Percentiles rank a stretch among this genome's conserved stretches.
Evolutionary conservation across 208 protist genomes (phyloP).

Genomic region (Trypanosomatidae sp.): DNA sequence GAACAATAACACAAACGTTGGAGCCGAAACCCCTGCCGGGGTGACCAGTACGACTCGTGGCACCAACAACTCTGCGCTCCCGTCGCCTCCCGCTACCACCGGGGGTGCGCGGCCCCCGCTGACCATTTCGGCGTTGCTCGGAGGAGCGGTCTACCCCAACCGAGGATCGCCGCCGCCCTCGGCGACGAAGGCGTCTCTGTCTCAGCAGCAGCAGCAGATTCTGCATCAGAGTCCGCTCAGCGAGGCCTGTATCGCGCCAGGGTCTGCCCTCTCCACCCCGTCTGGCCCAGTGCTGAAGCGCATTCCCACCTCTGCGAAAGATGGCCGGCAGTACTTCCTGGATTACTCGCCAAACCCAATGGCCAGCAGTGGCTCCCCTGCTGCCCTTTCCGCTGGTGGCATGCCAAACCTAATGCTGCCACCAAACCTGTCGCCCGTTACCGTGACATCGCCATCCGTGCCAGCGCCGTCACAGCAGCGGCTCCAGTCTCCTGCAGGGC

Average conservation of each 20-base stretch:
- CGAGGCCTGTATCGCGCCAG: slow-evolving; percentile 2
- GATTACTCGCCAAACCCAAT: slow-evolving; percentile 27
- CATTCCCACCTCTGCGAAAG: slow-evolving; percentile 30
- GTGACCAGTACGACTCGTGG: background rate
- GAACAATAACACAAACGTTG: slow-evolving; percentile 8
- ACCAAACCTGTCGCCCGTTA: slow-evolving; percentile 19
- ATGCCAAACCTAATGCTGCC: slow-evolving; percentile 35
- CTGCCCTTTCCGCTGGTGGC: background rate
- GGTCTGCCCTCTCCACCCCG: slow-evolving; percentile 24
- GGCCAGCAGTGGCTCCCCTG: slow-evolving; percentile 10
- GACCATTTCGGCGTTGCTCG: slow-evolving; percentile 18
- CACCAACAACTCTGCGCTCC: background rate
- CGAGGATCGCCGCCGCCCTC: slow-evolving; percentile 6
- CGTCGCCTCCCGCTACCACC: background rate
- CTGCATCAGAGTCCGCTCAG: slow-evolving; percentile 7
- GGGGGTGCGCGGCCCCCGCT: slow-evolving; percentile 15
- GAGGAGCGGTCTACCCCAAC: background rate
- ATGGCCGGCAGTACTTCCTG: slow-evolving; percentile 38
- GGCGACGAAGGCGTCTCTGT: background rate
- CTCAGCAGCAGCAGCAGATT: slow-evolving; percentile 15
- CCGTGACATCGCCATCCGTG: slow-evolving; percentile 8
- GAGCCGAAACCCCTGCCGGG: background rate
- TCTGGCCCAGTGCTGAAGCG: slow-evolving; percentile 28
- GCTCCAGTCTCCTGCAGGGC: background rate
- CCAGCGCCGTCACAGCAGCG: slow-evolving; percentile 5